Percentiles rank a stretch among this genome's conserved stretches.
These are phyloP conservation scores for Dimargaris xerosporica DNA, from an alignment of 192 early-diverging fungal genomes.

Conservation along the genomic window DNA sequence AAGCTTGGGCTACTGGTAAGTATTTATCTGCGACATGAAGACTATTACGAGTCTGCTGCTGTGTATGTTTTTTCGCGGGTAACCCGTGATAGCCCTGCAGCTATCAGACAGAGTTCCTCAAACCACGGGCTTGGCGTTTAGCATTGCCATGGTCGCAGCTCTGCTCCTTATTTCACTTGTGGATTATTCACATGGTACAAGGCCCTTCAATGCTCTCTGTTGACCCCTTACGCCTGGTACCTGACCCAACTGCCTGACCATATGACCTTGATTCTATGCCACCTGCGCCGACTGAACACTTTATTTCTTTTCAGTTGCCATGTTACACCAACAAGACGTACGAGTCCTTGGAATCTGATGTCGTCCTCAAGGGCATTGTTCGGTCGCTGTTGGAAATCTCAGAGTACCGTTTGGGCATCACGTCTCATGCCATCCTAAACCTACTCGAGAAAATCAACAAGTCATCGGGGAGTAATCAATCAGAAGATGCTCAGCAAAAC, in stretches of 20 bases:
- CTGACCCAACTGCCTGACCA: background rate
- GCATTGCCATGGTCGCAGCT: background rate
- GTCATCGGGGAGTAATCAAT: slow-evolving; percentile 23
- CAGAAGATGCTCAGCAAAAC: slow-evolving; percentile 22
- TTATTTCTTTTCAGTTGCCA: slow-evolving; percentile 39
- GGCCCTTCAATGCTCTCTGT: background rate
- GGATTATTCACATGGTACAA: background rate
- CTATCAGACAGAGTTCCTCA: background rate
- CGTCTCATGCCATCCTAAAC: slow-evolving; percentile 47
- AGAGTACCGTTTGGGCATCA: slow-evolving; percentile 51
- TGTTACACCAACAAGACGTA: slow-evolving; percentile 49
- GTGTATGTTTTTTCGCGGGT: background rate
- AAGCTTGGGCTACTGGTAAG: slow-evolving; percentile 23
- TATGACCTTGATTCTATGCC: slow-evolving; percentile 5
- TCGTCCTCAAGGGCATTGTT: slow-evolving; percentile 64
- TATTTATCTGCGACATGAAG: background rate
- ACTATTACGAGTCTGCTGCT: background rate
- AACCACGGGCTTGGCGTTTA: background rate
- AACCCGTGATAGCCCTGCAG: slow-evolving; percentile 9
- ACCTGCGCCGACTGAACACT: slow-evolving; percentile 4
- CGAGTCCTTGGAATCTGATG: slow-evolving; percentile 52
- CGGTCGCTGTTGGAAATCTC: slow-evolving; percentile 60
- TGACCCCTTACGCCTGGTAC: background rate
- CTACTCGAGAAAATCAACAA: slow-evolving; percentile 61
- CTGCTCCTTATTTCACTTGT: background rate